A percentile compares a stretch with the other conserved stretches of the same genome.
These are phyloP conservation scores for Diplocarpon mali DNA, from an alignment of 2,329 filamentous ascomycete species.

Conservation along the genomic window DNA sequence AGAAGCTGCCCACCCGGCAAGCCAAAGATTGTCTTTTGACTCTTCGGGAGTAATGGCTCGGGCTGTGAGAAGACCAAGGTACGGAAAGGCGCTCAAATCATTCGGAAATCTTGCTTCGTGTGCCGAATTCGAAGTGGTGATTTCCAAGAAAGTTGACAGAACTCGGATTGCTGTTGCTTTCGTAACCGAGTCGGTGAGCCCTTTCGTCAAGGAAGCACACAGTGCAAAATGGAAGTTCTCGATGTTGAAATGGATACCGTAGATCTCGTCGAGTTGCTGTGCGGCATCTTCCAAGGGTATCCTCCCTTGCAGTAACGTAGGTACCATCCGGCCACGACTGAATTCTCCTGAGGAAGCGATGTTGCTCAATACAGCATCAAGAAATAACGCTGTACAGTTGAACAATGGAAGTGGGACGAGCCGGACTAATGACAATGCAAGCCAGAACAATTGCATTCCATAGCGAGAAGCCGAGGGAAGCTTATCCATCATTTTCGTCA, in stretches of 20 bases:
- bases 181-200: slow-evolving; percentile 51
- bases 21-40: slow-evolving; percentile 51
- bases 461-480: slow-evolving; percentile 56
- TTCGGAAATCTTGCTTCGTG: slow-evolving; percentile 20
- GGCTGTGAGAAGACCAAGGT: slow-evolving; percentile 48
- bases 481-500: slow-evolving; percentile 63
- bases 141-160: slow-evolving; percentile 49
- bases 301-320: slow-evolving; percentile 49
- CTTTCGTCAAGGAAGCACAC: slow-evolving; percentile 52
- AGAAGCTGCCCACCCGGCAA: slow-evolving; percentile 40
- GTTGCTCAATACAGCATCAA: slow-evolving; percentile 54
- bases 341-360: slow-evolving; percentile 51
- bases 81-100: slow-evolving; percentile 34
- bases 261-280: slow-evolving; percentile 49
- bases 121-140: slow-evolving; percentile 30
- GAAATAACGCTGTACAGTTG: slow-evolving; percentile 53
- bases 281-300: slow-evolving; percentile 50
- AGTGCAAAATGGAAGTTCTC: slow-evolving; percentile 59
- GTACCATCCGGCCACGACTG: slow-evolving; percentile 46
- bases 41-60: slow-evolving; percentile 47
- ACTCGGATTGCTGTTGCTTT: slow-evolving; percentile 48
- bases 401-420: slow-evolving; percentile 52
- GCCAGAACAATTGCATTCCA: slow-evolving; percentile 58
- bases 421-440: slow-evolving; percentile 54
- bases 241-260: slow-evolving; percentile 51